These are phyloP conservation scores for Pistacia integerrima DNA, from an alignment of 345 rosid genomes.

Conservation along the genomic window DNA sequence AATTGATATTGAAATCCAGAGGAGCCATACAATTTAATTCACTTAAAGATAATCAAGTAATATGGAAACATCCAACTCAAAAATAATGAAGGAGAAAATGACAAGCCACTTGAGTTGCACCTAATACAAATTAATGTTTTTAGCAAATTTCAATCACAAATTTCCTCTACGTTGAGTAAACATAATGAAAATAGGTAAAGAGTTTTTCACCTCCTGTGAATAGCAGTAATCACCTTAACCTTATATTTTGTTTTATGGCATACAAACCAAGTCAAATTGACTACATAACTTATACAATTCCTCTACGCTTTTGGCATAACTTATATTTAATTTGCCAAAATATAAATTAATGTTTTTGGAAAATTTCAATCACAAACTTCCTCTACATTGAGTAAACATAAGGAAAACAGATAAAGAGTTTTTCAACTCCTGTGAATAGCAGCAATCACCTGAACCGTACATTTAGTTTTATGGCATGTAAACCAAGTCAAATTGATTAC, in stretches of 20 bases:
- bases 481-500: too few relatives aligned
- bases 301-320: too few relatives aligned
- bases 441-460: background rate
- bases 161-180: background rate
- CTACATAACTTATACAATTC: too few relatives aligned
- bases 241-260: background rate
- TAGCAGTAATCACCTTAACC: background rate
- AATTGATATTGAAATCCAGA: background rate
- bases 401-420: too few relatives aligned
- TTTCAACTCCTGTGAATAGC: background rate
- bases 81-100: background rate
- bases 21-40: background rate
- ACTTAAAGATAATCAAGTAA: too few relatives aligned
- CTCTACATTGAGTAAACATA: background rate
- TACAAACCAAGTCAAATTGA: too few relatives aligned
- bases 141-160: background rate
- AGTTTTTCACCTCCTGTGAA: background rate
- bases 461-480: background rate
- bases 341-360: too few relatives aligned
- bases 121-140: background rate
- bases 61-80: too few relatives aligned
- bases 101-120: background rate
- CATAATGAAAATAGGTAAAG: background rate
- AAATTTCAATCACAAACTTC: too few relatives aligned
- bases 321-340: too few relatives aligned